Evolutionary conservation across 179 eudicot genomes (phyloP).

Genomic region (Actinidia arguta): DNA sequence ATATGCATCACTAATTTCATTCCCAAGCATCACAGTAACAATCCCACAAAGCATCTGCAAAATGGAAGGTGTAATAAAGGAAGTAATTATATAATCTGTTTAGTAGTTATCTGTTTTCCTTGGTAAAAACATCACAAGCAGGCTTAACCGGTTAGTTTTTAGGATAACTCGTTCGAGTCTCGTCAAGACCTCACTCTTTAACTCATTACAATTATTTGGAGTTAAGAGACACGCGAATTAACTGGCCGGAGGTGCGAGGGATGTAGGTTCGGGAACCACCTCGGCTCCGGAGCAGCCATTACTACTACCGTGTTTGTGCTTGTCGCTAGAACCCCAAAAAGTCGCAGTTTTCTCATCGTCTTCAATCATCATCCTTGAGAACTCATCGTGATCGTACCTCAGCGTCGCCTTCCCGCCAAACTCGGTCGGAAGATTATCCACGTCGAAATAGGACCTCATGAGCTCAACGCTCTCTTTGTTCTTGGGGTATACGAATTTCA

Average conservation of each 20-base stretch:
- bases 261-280: slow-evolving; percentile 64
- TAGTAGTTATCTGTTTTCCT: not conserved
- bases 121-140: not conserved
- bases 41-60: not conserved
- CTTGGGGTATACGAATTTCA: slow-evolving; percentile 88
- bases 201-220: not conserved
- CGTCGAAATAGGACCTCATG: slow-evolving; percentile 79
- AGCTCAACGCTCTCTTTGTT: slow-evolving; percentile 85
- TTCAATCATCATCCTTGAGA: slow-evolving; percentile 59
- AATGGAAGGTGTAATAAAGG: not conserved
- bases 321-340: slow-evolving; percentile 64
- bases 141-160: not conserved
- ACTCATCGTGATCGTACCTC: slow-evolving; percentile 63
- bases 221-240: not conserved
- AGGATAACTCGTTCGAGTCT: not conserved
- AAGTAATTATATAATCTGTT: not conserved
- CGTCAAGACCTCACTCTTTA: not conserved
- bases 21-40: not conserved
- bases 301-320: slow-evolving; percentile 24
- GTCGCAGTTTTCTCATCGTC: slow-evolving; percentile 59
- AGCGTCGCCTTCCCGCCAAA: slow-evolving; percentile 75
- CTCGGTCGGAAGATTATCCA: slow-evolving; percentile 83
- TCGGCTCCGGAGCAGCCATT: slow-evolving; percentile 54
- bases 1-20: no score
- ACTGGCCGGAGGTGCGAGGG: slow-evolving; percentile 29